Conservation (phyloP, 768 basidiomycete genomes). For the Mycena venus region DNA sequence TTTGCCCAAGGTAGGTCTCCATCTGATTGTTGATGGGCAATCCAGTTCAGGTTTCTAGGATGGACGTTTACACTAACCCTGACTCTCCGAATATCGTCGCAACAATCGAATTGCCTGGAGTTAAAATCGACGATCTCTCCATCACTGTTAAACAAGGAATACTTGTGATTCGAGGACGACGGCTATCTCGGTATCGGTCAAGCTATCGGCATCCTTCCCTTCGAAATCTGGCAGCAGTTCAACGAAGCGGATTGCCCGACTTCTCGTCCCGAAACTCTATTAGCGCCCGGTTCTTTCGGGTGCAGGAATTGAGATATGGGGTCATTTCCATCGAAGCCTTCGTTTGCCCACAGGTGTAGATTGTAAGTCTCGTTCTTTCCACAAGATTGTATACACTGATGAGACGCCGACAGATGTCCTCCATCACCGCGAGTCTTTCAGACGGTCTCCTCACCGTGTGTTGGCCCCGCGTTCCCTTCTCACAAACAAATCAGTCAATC, state of each 20-base stretch:
- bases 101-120: conserved; percentile 23
- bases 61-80: conserved; percentile 43
- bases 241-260: neutral
- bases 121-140: neutral
- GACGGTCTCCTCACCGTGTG: conserved; percentile 18
- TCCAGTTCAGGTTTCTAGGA: conserved; percentile 40
- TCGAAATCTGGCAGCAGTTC: neutral
- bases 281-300: conserved; percentile 20
- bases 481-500: neutral
- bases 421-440: neutral
- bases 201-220: conserved; percentile 11
- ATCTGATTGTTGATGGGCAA: neutral
- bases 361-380: conserved; percentile 41
- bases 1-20: conserved; percentile 13
- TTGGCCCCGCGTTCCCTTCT: neutral
- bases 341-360: conserved; percentile 52
- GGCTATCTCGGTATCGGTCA: conserved; percentile 32
- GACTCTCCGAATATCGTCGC: neutral
- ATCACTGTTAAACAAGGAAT: neutral
- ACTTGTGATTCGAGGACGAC: conserved; percentile 44
- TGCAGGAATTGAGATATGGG: conserved; percentile 59
- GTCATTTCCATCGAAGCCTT: conserved; percentile 54
- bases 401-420: neutral
- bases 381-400: conserved; percentile 33
- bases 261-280: neutral